Percentiles rank a stretch among this genome's conserved stretches.
Evolutionary conservation across 257 asterid species (phyloP).

Genomic region (Agastache rugosa): DNA sequence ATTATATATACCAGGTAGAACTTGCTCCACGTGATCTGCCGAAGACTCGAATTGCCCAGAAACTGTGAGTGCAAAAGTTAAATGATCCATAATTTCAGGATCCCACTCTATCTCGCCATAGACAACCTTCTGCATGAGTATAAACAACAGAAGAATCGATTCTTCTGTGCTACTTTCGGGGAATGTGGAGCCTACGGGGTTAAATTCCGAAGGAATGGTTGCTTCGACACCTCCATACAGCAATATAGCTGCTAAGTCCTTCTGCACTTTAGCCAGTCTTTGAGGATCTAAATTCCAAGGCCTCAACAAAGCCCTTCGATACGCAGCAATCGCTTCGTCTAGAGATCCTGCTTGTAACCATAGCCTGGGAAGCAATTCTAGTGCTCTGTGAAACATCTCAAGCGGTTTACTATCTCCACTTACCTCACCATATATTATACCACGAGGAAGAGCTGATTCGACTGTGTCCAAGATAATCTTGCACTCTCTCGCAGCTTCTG

Average conservation of each 20-base stretch:
- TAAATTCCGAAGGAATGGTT: constrained; percentile 47
- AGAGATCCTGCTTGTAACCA: constrained; percentile 70
- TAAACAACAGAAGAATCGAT: constrained; percentile 73
- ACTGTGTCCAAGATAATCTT: constrained; percentile 74
- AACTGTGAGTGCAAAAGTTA: constrained; percentile 69
- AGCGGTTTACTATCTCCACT: constrained; percentile 66
- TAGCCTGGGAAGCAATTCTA: constrained; percentile 77
- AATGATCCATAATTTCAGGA: constrained; percentile 70
- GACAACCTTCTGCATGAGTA: constrained; percentile 62
- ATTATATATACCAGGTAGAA: constrained; percentile 66
- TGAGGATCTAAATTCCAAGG: constrained; percentile 80
- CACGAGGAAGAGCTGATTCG: constrained; percentile 81
- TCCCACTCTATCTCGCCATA: constrained; percentile 78
- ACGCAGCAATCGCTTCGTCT: constrained; percentile 76
- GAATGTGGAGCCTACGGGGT: constrained; percentile 41
- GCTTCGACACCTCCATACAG: constrained; percentile 82
- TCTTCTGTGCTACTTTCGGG: constrained; percentile 64
- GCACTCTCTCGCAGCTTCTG: constrained; percentile 95
- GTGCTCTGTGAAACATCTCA: constrained; percentile 81
- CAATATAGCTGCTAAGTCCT: constrained; percentile 67
- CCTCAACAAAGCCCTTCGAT: constrained; percentile 68
- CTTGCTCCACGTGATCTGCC: constrained; percentile 76
- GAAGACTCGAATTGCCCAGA: constrained; percentile 60
- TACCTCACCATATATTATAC: constrained; percentile 53
- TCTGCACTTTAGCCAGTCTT: constrained; percentile 69